A percentile compares a stretch with the other conserved stretches of the same genome.
Conservation (phyloP, 768 basidiomycete species). For the Baorangia bicolor region DNA sequence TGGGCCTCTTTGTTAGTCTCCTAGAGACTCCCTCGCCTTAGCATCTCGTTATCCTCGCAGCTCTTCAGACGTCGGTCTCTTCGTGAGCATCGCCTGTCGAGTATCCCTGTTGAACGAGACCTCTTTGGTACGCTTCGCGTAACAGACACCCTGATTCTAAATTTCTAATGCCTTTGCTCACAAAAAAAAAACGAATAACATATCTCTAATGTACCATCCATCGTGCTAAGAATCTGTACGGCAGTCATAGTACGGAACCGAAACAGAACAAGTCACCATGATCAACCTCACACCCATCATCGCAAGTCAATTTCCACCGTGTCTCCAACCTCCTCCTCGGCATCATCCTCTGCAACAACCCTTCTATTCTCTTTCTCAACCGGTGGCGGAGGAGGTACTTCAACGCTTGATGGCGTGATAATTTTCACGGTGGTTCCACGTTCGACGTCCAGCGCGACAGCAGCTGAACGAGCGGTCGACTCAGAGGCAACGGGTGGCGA, state of each 20-base stretch:
- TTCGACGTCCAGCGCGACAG: conserved; percentile 6
- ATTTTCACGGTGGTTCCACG: conserved; percentile 29
- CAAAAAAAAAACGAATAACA: conserved; percentile 5
- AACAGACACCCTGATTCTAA: too few relatives aligned
- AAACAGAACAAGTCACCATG: not conserved
- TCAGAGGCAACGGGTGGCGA: conserved; percentile 24
- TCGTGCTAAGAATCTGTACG: not conserved
- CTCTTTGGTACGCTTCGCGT: too few relatives aligned
- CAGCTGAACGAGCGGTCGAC: conserved; percentile 9
- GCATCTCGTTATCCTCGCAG: too few relatives aligned
- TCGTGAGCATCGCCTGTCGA: too few relatives aligned
- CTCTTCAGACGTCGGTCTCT: too few relatives aligned
- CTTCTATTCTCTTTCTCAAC: conserved; percentile 65
- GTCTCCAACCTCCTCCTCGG: conserved; percentile 75
- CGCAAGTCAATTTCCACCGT: conserved; percentile 70
- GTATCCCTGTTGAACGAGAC: too few relatives aligned
- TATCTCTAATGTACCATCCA: conserved; percentile 6
- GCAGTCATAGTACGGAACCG: not conserved
- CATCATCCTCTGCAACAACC: conserved; percentile 49
- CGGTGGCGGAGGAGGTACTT: conserved; percentile 79
- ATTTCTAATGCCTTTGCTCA: not conserved
- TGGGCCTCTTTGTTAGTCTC: too few relatives aligned
- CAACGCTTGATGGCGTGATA: conserved; percentile 61
- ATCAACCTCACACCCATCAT: conserved; percentile 22
- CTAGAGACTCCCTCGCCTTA: too few relatives aligned